Evolutionary conservation across 1,284 basidiomycete genomes (phyloP).

Genomic region (Ceratobasidium sp.): DNA sequence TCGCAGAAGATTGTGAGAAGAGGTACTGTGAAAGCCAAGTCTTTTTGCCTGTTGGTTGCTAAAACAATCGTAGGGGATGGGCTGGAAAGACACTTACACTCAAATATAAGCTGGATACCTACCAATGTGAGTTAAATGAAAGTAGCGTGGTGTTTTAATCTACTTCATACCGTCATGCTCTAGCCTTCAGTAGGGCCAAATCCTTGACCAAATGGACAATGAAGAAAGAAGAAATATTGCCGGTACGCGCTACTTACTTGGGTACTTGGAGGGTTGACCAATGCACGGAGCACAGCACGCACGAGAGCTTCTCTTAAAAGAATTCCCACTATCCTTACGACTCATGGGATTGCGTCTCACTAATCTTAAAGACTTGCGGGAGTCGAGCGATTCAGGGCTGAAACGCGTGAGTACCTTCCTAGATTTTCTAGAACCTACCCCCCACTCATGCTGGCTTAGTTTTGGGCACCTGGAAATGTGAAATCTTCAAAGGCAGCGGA

Average conservation of each 20-base stretch:
- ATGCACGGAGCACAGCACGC: constrained; percentile 65
- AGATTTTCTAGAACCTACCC: too few species aligned
- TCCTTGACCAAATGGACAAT: constrained; percentile 79
- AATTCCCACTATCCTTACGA: constrained; percentile 79
- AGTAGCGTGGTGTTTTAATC: not conserved
- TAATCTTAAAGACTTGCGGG: constrained; percentile 81
- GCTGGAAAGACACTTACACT: constrained; percentile 79
- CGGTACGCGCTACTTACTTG: constrained; percentile 57
- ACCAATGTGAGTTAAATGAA: constrained; percentile 64
- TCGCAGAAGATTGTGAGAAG: constrained; percentile 45
- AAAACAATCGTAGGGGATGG: constrained; percentile 64
- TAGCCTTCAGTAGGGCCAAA: constrained; percentile 84
- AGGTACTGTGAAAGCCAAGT: constrained; percentile 10
- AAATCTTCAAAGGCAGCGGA: constrained; percentile 6
- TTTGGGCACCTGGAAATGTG: constrained; percentile 3
- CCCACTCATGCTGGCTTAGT: too few species aligned
- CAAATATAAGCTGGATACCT: constrained; percentile 84
- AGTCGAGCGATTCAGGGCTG: constrained; percentile 64
- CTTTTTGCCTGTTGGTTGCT: not conserved
- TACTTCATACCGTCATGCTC: not conserved
- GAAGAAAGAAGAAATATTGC: constrained; percentile 80
- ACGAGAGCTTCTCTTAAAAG: constrained; percentile 81
- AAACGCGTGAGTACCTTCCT: constrained; percentile 62
- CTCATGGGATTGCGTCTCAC: constrained; percentile 86
- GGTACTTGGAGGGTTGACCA: constrained; percentile 3